Percentiles rank a stretch among this genome's conserved stretches.
These are phyloP conservation scores for Osmozyma mogii DNA, from an alignment of 805 yeast species.

Conservation along the genomic window DNA sequence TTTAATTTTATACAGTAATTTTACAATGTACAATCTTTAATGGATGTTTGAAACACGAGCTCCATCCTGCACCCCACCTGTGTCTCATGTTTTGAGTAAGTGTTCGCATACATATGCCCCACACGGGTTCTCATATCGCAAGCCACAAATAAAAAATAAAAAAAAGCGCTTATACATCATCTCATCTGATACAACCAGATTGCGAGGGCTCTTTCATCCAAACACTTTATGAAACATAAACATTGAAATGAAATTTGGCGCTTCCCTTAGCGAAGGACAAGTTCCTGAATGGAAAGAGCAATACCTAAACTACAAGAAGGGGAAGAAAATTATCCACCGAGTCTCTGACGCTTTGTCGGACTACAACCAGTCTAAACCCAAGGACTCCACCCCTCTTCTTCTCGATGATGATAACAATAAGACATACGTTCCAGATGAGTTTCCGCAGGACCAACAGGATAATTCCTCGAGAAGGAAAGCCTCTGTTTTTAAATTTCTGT, in stretches of 20 bases:
- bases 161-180: too few species aligned
- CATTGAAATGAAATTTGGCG: constrained; percentile 73
- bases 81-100: background rate
- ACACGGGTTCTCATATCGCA: too few species aligned
- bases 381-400: constrained; percentile 12
- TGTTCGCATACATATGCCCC: background rate
- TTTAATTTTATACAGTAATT: too few species aligned
- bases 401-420: constrained; percentile 6
- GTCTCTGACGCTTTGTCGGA: too few species aligned
- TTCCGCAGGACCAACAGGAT: background rate
- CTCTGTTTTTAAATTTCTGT: constrained; percentile 18
- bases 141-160: too few species aligned
- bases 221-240: too few species aligned
- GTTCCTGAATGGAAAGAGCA: constrained; percentile 87
- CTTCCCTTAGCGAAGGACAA: constrained; percentile 55
- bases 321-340: constrained; percentile 45
- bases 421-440: too few species aligned
- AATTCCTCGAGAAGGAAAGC: constrained; percentile 3
- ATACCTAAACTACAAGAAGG: constrained; percentile 64
- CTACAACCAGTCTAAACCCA: too few species aligned
- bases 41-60: background rate
- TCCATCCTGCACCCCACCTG: background rate
- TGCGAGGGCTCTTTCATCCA: background rate
- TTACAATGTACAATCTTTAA: too few species aligned
- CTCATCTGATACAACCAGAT: background rate